Base-by-base conservation (phyloP, 139 green algal species). In the Coccomyxa sp. region DNA sequence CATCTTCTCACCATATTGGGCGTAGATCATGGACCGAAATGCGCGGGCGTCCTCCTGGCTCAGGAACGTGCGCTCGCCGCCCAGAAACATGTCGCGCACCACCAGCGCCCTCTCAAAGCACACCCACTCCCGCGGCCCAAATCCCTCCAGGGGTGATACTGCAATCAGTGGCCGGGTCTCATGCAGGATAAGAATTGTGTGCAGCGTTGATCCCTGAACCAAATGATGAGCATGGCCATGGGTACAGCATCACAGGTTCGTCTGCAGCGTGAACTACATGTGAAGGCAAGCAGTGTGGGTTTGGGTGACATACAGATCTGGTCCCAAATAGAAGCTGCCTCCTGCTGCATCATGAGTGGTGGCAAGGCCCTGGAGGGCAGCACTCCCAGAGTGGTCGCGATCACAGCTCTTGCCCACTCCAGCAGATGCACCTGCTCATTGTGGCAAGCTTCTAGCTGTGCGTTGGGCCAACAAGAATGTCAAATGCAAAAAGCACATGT, bases 21-120 rank as follows among this genome's bases (percentile, higher is more conserved):
- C 77, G 77, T 95, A 95, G 71, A 95, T 90, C n/a, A 78, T 59
- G 7, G 81, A 80, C 0, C 93, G 83, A 87, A 95, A 96, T 74
- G 91, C 89, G 25, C 86, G 89, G 0, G 93, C 93, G 79, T 95
- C 92, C 0, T 83, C 74, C 0, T 31, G 79, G 60, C 66, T 89
- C 14, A 91, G 79, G 83, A 96, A 97, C 14, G 90, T 93, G 30
- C 92, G 87, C 13, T 82, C 88, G 18, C 94, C 94, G 10, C 92
- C 94, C 12, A 87, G 94, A 86, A 91, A 92, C n/a, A 92, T 86
- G 82, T 96, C 94, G 58, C 88, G 92, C 0, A 96, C 91, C 59
- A 97, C 93, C 78, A 96, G 80, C 23, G 92, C 90, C 0, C 88
- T 87, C 84, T 97, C 92, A 89, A 97, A 96, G n/a, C 89, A 83